A percentile compares a stretch with the other conserved stretches of the same genome.
Conservation (phyloP, 306 rosid genomes). For the Acacia acuminata region DNA sequence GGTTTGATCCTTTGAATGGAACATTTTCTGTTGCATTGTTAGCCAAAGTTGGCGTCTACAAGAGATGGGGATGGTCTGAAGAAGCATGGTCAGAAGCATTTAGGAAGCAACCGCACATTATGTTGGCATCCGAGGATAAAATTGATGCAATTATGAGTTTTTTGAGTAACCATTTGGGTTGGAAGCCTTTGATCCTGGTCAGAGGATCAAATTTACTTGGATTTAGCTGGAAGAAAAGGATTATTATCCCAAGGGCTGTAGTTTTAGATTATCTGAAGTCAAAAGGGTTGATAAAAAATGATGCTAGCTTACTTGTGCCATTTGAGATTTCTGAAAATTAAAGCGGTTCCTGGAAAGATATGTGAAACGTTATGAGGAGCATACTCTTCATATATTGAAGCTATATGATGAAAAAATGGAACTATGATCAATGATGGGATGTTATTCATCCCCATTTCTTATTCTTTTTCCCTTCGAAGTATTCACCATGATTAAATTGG, state of each 20-base stretch:
- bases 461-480: neutral
- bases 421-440: neutral
- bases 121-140: conserved; percentile 40
- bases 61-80: conserved; percentile 64
- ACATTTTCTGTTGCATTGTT: conserved; percentile 36
- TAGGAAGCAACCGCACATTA: conserved; percentile 41
- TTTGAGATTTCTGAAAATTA: neutral
- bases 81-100: conserved; percentile 41
- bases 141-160: conserved; percentile 42
- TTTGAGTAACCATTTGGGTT: conserved; percentile 44
- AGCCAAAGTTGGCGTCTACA: conserved; percentile 42
- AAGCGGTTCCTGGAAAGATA: conserved; percentile 32
- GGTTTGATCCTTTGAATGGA: conserved; percentile 36
- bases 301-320: neutral
- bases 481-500: neutral
- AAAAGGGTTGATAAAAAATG: conserved; percentile 32
- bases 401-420: conserved; percentile 14
- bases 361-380: conserved; percentile 19
- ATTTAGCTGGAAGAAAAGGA: conserved; percentile 46
- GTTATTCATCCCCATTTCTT: neutral
- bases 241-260: conserved; percentile 47
- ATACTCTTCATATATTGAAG: conserved; percentile 14
- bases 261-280: conserved; percentile 34
- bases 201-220: neutral
- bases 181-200: conserved; percentile 25